Evolutionary conservation across 2,329 filamentous ascomycete species (phyloP), one percentile per base, ranked within the genome.

Genomic region (Rhynchosporium secalis): DNA sequence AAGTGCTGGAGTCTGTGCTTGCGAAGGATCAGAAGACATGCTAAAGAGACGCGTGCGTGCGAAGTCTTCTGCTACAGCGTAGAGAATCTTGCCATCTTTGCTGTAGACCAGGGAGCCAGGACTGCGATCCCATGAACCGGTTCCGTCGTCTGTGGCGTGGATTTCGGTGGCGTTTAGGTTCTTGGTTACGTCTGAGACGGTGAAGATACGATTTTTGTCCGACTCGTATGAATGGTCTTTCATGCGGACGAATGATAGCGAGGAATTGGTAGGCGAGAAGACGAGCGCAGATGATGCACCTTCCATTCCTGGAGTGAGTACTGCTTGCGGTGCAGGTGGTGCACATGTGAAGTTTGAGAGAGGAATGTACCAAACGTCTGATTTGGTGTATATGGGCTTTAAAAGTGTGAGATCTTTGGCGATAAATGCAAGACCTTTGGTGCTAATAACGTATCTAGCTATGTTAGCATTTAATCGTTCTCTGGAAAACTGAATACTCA

Each of bases 241-340:
- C 91, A 94, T 95, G 65, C 89, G 86, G 46, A 91, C 79, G 73
- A 96, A 96, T 1, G 85, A 90, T 28, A 93, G 78, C 64, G 83
- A 81, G 38, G 79, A 81, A 8, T 91, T 89, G 68, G 87, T 81
- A 1, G 85, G 84, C 3, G 90, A 92, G 76, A 96, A 96, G 0
- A 83, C 81, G 0, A 91, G 91, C 1, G 29, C 45, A 3, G 55
- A 52, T 1, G 68, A 71, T 38, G 66, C 66, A 20, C 69, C 69
- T 49, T 69, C 62, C n/a, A 70, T 60, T 4, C 56, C 51, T 3
- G 69, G 69, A 12, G 69, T 71, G 12, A 48, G 43, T 26, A 70
- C 49, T 6, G 66, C 38, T 48, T 66, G 60, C 2, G 66, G 60
- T n/a, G 51, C 28, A 3, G 64, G 47, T 43, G 63, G 60, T 38